Percentiles rank a stretch among this genome's conserved stretches.
Evolutionary conservation across 148 eudicot genomes (phyloP).

Genomic region (Cornus florida): DNA sequence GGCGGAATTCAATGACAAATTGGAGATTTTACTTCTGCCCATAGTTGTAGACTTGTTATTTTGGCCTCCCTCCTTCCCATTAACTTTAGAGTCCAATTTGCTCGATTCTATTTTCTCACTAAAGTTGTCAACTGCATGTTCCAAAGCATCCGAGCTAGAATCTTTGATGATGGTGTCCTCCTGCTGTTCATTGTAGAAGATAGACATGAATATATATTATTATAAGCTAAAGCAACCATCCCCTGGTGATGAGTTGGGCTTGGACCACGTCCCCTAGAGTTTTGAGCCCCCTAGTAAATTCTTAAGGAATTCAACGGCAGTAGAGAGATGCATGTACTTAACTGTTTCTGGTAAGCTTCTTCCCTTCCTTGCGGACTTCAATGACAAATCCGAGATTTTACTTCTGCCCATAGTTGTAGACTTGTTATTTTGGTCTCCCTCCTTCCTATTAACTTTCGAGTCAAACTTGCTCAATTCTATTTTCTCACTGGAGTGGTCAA

Average conservation of each 20-base stretch:
- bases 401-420: constrained; percentile 15
- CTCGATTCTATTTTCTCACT: constrained; percentile 12
- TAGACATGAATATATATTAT: not conserved
- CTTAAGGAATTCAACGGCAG: not conserved
- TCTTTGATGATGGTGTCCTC: constrained; percentile 25
- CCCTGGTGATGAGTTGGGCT: not conserved
- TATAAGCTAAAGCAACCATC: not conserved
- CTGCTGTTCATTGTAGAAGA: not conserved
- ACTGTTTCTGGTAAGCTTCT: not conserved
- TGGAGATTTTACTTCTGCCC: constrained; percentile 12
- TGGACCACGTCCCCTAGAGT: constrained; percentile 8
- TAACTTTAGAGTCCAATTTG: constrained; percentile 13
- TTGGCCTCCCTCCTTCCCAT: constrained; percentile 17
- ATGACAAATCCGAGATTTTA: constrained; percentile 6
- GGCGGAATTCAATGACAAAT: constrained; percentile 13
- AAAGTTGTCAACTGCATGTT: constrained; percentile 15
- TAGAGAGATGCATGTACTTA: not conserved
- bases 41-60: constrained; percentile 12
- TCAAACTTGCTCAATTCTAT: constrained; percentile 11
- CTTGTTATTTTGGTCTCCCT: constrained; percentile 11
- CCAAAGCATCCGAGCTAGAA: constrained; percentile 30
- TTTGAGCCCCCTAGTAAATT: constrained; percentile 11
- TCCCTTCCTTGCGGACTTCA: constrained; percentile 13
- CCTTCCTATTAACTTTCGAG: constrained; percentile 15
- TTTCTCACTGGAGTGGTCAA: constrained; percentile 17